phyloP scores from a whole-genome alignment of 179 eudicot species.

The Amaranthus tricolor region DNA sequence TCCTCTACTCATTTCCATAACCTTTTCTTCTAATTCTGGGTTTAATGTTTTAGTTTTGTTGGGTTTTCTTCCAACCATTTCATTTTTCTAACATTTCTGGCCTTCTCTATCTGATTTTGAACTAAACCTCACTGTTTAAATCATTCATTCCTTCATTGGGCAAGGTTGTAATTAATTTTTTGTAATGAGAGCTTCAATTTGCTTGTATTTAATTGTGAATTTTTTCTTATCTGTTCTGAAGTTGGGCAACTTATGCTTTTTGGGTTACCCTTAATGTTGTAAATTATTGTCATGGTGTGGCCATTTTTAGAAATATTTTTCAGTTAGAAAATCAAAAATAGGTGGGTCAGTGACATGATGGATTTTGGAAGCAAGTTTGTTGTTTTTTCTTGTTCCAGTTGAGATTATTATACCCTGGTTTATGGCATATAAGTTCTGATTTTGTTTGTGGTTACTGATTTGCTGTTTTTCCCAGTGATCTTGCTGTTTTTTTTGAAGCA shows the following conservation, averaged over 20 bases:
- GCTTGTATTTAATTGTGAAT: background rate
- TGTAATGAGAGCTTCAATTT: background rate
- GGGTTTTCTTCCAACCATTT: constrained; percentile 17
- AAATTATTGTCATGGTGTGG: constrained; percentile 24
- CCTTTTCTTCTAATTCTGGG: constrained; percentile 16
- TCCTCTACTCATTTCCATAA: background rate
- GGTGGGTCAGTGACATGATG: constrained; percentile 18
- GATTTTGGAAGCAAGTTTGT: constrained; percentile 11
- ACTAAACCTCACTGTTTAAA: background rate
- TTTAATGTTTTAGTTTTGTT: constrained; percentile 22
- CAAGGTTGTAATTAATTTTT: background rate
- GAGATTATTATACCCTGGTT: constrained; percentile 9
- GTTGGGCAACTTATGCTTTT: constrained; percentile 16
- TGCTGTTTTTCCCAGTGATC: background rate
- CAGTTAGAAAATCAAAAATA: constrained; percentile 12
- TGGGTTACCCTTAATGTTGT: constrained; percentile 17
- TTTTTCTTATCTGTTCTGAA: constrained; percentile 6
- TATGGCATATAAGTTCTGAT: background rate
- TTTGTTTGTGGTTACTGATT: background rate
- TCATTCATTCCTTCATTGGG: constrained; percentile 27
- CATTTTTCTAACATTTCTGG: constrained; percentile 23
- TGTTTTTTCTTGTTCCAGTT: constrained; percentile 21
- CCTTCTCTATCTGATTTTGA: constrained; percentile 13
- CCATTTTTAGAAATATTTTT: constrained; percentile 14
- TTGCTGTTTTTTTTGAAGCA: constrained; percentile 19